Conservation (phyloP, 1,139 yeast genomes). For the Petasospora rhodanensis region DNA sequence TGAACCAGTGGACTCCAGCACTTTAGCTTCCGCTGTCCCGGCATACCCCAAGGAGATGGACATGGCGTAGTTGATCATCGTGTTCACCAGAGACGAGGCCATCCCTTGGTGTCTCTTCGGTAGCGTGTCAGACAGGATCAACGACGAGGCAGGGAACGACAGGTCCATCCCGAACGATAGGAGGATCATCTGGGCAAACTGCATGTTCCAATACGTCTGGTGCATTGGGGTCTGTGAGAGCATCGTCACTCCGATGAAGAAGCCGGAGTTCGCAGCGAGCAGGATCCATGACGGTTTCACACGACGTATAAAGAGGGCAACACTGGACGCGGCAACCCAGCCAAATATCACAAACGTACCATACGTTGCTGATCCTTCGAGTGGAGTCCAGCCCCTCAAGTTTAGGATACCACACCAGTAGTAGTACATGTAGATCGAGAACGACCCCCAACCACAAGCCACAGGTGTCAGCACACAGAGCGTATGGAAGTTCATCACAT, state of each 20-base stretch:
- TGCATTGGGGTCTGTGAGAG: slow-evolving; percentile 45
- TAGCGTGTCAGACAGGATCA: slow-evolving; percentile 45
- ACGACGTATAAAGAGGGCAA: slow-evolving; percentile 39
- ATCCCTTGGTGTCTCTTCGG: slow-evolving; percentile 53
- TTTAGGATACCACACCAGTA: slow-evolving; percentile 37
- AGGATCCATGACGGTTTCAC: slow-evolving; percentile 43
- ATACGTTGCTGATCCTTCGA: slow-evolving; percentile 42
- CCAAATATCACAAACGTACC: slow-evolving; percentile 46
- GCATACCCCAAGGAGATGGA: slow-evolving; percentile 50
- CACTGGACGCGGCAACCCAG: slow-evolving; percentile 40
- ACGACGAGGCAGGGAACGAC: slow-evolving; percentile 54
- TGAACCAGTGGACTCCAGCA: slow-evolving; percentile 25
- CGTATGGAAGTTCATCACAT: slow-evolving; percentile 34
- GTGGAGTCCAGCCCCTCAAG: slow-evolving; percentile 41
- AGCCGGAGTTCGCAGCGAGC: slow-evolving; percentile 41
- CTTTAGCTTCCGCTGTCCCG: slow-evolving; percentile 42
- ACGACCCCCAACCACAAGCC: slow-evolving; percentile 54
- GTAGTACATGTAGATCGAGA: slow-evolving; percentile 46
- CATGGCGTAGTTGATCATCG: slow-evolving; percentile 52
- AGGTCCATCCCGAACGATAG: slow-evolving; percentile 57
- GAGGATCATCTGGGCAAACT: slow-evolving; percentile 45
- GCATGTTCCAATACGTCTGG: slow-evolving; percentile 42
- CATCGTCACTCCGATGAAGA: slow-evolving; percentile 44
- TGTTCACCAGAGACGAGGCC: slow-evolving; percentile 55
- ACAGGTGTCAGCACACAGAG: slow-evolving; percentile 32